Conservation (phyloP, 805 yeast genomes). For the Starmerella stigmatis region DNA sequence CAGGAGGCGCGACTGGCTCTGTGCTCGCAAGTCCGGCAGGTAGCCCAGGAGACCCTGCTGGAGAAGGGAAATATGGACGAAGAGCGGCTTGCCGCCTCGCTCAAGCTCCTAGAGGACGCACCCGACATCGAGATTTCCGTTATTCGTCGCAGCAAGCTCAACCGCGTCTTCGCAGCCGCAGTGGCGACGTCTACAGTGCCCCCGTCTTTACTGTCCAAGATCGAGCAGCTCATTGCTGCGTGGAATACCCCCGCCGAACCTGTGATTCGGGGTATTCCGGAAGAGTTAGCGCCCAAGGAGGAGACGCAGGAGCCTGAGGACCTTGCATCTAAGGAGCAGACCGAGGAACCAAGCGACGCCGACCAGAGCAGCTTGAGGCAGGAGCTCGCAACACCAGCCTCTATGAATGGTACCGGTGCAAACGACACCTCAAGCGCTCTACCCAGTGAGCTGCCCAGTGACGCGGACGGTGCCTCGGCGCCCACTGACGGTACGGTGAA, state of each 20-base stretch:
- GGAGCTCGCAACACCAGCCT: neutral
- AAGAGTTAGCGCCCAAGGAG: constrained; percentile 19
- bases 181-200: constrained; percentile 5
- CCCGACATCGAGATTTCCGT: constrained; percentile 22
- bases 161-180: constrained; percentile 15
- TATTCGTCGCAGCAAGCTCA: constrained; percentile 22
- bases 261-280: constrained; percentile 25
- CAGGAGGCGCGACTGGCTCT: constrained; percentile 19
- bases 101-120: constrained; percentile 16
- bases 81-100: neutral
- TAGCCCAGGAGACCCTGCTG: constrained; percentile 10
- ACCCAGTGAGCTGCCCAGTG: no score
- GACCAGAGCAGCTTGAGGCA: neutral
- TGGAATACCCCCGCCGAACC: constrained; percentile 24
- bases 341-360: constrained; percentile 8
- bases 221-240: constrained; percentile 7
- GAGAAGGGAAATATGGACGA: neutral
- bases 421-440: no score
- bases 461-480: no score
- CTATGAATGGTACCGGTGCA: neutral
- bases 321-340: constrained; percentile 4
- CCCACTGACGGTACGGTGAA: no score
- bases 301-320: constrained; percentile 19
- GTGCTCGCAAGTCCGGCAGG: constrained; percentile 11
- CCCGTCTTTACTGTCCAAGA: constrained; percentile 1